Conservation (phyloP, 2,329 filamentous ascomycete genomes). For the Chaetoscypha palmicola region DNA sequence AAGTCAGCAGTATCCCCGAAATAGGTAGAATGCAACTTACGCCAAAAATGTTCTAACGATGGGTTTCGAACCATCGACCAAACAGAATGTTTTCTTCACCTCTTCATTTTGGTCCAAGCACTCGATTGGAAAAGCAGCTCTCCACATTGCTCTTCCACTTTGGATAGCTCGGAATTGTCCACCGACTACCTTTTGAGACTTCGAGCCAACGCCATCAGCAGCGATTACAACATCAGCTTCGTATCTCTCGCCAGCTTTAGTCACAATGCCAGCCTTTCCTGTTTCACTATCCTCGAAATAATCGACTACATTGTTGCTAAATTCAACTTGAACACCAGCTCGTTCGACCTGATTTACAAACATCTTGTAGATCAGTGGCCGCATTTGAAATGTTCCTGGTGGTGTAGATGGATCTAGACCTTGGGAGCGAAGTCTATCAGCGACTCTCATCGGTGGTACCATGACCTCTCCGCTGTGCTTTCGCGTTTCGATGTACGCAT, state of each 20-base stretch:
- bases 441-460: neutral
- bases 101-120: neutral
- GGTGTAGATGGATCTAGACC: neutral
- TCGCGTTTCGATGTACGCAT: neutral
- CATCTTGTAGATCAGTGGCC: conserved; percentile 47
- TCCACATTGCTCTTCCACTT: conserved; percentile 36
- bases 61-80: neutral
- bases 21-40: neutral
- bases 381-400: conserved; percentile 36
- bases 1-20: neutral
- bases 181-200: conserved; percentile 20
- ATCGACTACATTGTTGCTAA: conserved; percentile 41
- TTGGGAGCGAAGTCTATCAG: neutral
- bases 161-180: conserved; percentile 35
- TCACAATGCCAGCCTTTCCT: conserved; percentile 30
- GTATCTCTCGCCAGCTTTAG: conserved; percentile 39
- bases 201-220: conserved; percentile 33
- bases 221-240: conserved; percentile 34
- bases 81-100: conserved; percentile 26
- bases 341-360: conserved; percentile 43
- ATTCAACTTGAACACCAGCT: conserved; percentile 45
- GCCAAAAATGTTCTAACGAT: neutral
- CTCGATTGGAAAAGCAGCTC: conserved; percentile 13
- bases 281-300: conserved; percentile 42
- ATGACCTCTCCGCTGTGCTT: neutral